Base-by-base conservation (phyloP, 2,329 filamentous ascomycete species). In the Fusarium nelsonii region DNA sequence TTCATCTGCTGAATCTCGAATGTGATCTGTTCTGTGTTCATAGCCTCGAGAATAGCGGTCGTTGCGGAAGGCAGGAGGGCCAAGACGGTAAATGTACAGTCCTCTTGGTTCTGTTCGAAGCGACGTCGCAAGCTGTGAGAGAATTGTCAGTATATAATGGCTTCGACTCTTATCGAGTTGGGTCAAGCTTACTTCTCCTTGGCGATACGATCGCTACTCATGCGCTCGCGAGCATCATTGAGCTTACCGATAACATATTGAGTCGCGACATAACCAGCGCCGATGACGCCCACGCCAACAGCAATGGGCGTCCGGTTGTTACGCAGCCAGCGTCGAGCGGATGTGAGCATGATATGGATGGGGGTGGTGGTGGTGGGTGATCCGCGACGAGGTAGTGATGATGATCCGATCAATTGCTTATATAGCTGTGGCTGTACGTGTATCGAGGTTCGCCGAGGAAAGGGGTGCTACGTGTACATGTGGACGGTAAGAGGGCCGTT, bases 21-120 rank as follows among this genome's bases (percentile, higher is more conserved):
- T 6, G 95, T 95, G 75, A 97, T 93, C 75, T 92, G 90, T 79
- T 99, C 96, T 43, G 97, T 97, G 54, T 97, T 93, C 73, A 98
- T 88, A 33, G 91, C 90, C 72, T 93, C 90, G 75, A 97, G 84
- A 74, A 99, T 91, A 77, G 97, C 95, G 71, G 96, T 90, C 26
- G 94, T 94, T 8, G 94, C 92, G 34, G 95, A 97, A 6, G 96
- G 96, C 11, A 99, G 87, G 57, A 99, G 89, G 32, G 95, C 96
- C n/a, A 98, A 90, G 44, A 98, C 94, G 37, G 96, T 99, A 78
- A 97, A 97, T 48, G 95, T 97, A 82, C 96, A 99, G 81, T 99
- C 96, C 78, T 97, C 95, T 79, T 99, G 96, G 80, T 99, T 99
- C 81, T 99, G 96, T 80, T 98, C 93, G 82, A 99, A 99, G 76